Percentiles rank a stretch among this genome's conserved stretches.
Conservation (phyloP, 202 grass and related monocot species). For the Elaeis oleifera region DNA sequence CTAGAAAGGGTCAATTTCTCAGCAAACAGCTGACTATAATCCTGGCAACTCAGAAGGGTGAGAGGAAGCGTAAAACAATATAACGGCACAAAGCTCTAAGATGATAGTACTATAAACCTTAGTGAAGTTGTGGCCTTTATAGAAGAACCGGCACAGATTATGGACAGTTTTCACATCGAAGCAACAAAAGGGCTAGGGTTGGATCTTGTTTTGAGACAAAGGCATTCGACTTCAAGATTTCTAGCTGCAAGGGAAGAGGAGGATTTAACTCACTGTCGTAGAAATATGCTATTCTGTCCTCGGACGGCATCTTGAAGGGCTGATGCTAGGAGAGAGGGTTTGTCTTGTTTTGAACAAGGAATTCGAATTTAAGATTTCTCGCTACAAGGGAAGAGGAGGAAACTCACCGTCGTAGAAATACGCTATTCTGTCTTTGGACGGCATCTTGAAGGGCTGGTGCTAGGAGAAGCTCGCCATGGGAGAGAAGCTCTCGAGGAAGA, state of each 20-base stretch:
- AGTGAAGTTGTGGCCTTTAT: no score
- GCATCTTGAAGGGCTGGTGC: slow-evolving; percentile 31
- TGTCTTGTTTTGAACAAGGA: neutral
- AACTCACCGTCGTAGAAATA: slow-evolving; percentile 95
- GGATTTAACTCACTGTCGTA: slow-evolving; percentile 61
- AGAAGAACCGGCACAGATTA: no score
- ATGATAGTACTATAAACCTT: no score
- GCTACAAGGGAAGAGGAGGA: neutral
- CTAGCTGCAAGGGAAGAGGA: neutral
- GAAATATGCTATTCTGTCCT: slow-evolving; percentile 92
- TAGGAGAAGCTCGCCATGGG: neutral
- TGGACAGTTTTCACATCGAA: no score
- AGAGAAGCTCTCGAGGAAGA: no score
- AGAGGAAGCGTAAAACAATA: no score
- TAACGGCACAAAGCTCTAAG: no score
- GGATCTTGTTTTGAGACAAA: neutral
- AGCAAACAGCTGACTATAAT: no score
- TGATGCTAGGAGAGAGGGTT: neutral
- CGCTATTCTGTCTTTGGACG: slow-evolving; percentile 77
- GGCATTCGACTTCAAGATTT: neutral
- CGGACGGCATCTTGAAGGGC: slow-evolving; percentile 45
- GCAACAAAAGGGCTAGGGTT: slow-evolving; percentile 3
- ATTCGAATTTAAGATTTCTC: no score
- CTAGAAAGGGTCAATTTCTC: no score
- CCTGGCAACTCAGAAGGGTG: no score